Conservation (phyloP, 2,329 filamentous ascomycete species). For the Pezicula radicicola region DNA sequence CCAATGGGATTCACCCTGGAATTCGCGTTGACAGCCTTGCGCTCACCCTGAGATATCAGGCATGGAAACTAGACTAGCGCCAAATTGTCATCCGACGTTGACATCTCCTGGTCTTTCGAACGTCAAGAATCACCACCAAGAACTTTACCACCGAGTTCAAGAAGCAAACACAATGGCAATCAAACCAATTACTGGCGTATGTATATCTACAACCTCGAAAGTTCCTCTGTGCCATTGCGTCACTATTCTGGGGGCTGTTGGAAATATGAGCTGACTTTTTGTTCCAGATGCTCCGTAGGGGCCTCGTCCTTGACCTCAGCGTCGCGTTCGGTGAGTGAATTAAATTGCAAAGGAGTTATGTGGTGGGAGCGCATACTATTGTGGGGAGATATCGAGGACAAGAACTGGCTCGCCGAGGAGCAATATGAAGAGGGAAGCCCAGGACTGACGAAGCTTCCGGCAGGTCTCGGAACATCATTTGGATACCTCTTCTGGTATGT, state of each 20-base stretch:
- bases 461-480: conserved; percentile 50
- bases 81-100: conserved; percentile 18
- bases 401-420: conserved; percentile 1
- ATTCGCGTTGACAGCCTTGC: not conserved
- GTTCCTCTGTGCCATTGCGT: not conserved
- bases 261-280: conserved; percentile 23
- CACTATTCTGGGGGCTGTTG: conserved; percentile 7
- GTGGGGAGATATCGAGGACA: not conserved
- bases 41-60: not conserved
- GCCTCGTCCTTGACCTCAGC: conserved; percentile 55
- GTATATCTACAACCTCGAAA: conserved; percentile 9
- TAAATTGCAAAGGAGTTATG: not conserved
- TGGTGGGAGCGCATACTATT: not conserved
- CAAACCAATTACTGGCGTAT: conserved; percentile 34
- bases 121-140: conserved; percentile 23
- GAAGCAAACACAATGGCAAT: conserved; percentile 28
- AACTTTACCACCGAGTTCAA: conserved; percentile 20
- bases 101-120: conserved; percentile 12
- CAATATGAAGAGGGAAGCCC: not conserved
- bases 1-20: not conserved
- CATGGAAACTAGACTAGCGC: not conserved
- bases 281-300: conserved; percentile 53
- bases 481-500: conserved; percentile 56
- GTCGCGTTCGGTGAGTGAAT: conserved; percentile 49
- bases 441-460: conserved; percentile 7